phyloP scores from a whole-genome alignment of 108 stramenopile genomes.

The Cyclotella kingstonii region DNA sequence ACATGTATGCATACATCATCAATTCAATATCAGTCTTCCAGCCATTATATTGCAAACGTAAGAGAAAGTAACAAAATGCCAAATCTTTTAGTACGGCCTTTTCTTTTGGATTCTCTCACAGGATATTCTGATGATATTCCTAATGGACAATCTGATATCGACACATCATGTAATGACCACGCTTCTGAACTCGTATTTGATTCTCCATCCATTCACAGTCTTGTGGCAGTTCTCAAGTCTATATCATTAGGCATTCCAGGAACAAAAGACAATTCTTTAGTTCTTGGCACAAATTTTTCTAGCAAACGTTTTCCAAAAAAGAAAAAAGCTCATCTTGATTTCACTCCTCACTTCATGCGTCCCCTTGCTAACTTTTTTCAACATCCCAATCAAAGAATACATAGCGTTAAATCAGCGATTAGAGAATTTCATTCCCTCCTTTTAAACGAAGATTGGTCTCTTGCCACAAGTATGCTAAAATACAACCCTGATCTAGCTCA shows the following conservation, averaged over 20 bases:
- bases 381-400: background rate
- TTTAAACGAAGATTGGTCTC: constrained; percentile 41
- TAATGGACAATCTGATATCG: background rate
- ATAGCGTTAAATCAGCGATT: background rate
- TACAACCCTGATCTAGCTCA: constrained; percentile 22
- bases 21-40: background rate
- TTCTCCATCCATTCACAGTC: constrained; percentile 11
- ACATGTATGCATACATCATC: background rate
- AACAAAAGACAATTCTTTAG: constrained; percentile 3
- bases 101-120: constrained; percentile 18
- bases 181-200: background rate
- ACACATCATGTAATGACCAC: background rate
- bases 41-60: background rate
- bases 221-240: constrained; percentile 21
- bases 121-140: constrained; percentile 18
- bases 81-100: constrained; percentile 32
- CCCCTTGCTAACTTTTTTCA: constrained; percentile 4
- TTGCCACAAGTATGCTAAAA: constrained; percentile 24
- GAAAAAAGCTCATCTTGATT: background rate
- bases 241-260: constrained; percentile 33
- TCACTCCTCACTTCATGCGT: background rate
- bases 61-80: constrained; percentile 8
- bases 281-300: background rate
- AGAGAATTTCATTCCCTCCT: constrained; percentile 22
- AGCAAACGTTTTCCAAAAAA: background rate